Evolutionary conservation across 352 stramenopile genomes (phyloP), one percentile per base, ranked within the genome.

Genomic region (Phytophthora macrochlamydospora): DNA sequence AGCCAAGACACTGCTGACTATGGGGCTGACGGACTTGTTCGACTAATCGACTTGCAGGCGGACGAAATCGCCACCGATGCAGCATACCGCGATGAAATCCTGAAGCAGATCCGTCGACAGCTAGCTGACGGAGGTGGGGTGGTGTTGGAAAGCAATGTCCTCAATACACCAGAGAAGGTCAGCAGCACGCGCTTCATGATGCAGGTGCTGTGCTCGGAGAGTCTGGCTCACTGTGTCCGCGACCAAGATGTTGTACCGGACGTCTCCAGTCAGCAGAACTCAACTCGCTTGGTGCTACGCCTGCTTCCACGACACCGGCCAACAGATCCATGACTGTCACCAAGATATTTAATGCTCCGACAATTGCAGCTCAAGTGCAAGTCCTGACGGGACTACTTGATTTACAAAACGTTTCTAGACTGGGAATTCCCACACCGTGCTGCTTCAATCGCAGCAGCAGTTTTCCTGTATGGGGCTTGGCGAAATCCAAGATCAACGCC

Each of bases 141-240:
- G 2, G 31, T 75, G 6, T 45, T 85, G 9, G 53, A 59, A 46
- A 73, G 51, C 33, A 58, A 69, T 24, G 63, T 61, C 7, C 11
- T 9, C 1, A 40, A 14, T 2, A 30, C 35, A 8, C 52, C 54
- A 1, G 59, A 43, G 3, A 52, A 14, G 0, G 30, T 72, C 9
- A 46, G 55, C 4, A 69, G 65, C 28, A 63, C 65, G 11, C 74
- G 71, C 18, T 50, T 87, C 38, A 71, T 76, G 58, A 37, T 89
- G 49, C 81, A 90, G 64, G 77, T 71, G n/a, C 65, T 90, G 7
- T 90, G 81, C 31, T 62, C 73, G 1, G 68, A 78, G 45, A 89
- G 75, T 56, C 59, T 90, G 7, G 50, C 73, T 2, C 84, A 81
- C 42, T 90, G 81, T 43, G 18, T 45, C 1, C 69, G 59, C 8